Conservation (phyloP, 495 filamentous ascomycete species). For the Penicillium angulare region DNA sequence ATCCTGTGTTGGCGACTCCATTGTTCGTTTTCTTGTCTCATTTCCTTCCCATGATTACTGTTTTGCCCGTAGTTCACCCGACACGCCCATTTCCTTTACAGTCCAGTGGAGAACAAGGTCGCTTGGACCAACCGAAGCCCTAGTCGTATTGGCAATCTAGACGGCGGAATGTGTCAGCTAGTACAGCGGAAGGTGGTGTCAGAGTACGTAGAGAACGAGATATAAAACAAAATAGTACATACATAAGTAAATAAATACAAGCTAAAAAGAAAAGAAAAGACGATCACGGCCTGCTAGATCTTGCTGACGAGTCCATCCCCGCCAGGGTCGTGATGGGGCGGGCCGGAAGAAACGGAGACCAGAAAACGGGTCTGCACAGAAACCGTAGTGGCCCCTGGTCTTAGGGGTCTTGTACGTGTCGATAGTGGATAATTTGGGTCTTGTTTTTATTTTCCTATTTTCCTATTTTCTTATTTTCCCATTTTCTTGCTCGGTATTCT, state of each 20-base stretch:
- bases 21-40: slow-evolving; percentile 2
- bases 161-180: neutral
- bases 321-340: slow-evolving; percentile 14
- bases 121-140: slow-evolving; percentile 29
- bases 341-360: slow-evolving; percentile 29
- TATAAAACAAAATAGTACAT: neutral
- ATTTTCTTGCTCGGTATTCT: neutral
- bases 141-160: slow-evolving; percentile 19
- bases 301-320: slow-evolving; percentile 20
- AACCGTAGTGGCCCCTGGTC: slow-evolving; percentile 18
- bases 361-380: slow-evolving; percentile 30
- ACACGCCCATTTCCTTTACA: slow-evolving; percentile 5
- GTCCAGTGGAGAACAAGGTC: slow-evolving; percentile 12
- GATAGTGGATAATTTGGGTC: too few species aligned
- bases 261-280: neutral
- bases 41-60: slow-evolving; percentile 2
- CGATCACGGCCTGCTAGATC: slow-evolving; percentile 4
- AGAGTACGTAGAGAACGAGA: neutral
- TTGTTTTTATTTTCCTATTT: slow-evolving; percentile 5
- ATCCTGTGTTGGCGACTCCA: too few species aligned
- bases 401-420: slow-evolving; percentile 20
- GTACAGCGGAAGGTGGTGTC: neutral
- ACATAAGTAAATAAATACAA: neutral
- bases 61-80: slow-evolving; percentile 26
- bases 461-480: neutral